These are phyloP conservation scores for Heterobasidion parviporum DNA, from an alignment of 1,284 basidiomycete species.

Conservation along the genomic window DNA sequence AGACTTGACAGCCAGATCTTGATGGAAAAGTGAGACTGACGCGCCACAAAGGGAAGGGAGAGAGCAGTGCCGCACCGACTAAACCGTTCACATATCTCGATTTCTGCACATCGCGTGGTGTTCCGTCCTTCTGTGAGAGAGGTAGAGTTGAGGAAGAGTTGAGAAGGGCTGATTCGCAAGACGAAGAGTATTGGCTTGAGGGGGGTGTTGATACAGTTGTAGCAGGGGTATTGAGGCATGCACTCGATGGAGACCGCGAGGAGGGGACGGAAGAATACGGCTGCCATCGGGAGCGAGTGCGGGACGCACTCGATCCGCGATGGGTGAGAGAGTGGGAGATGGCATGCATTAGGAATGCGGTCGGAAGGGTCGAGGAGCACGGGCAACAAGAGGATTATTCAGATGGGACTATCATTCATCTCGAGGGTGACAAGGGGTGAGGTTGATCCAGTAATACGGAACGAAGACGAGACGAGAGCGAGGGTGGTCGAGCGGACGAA, in stretches of 20 bases:
- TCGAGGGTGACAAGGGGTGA: background rate
- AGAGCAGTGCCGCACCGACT: conserved; percentile 47
- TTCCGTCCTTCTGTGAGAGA: conserved; percentile 27
- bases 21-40: conserved; percentile 10
- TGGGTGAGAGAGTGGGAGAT: conserved; percentile 56
- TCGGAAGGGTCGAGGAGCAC: conserved; percentile 17
- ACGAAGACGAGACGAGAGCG: background rate
- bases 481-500: background rate
- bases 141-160: conserved; percentile 18
- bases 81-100: conserved; percentile 56
- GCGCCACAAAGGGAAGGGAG: conserved; percentile 5
- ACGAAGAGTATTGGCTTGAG: conserved; percentile 23
- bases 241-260: conserved; percentile 34
- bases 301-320: conserved; percentile 57
- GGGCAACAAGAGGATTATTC: conserved; percentile 11
- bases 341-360: conserved; percentile 36
- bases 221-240: conserved; percentile 54
- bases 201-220: conserved; percentile 41
- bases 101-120: conserved; percentile 42
- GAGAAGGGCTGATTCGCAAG: conserved; percentile 28
- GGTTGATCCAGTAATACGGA: background rate
- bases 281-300: conserved; percentile 65
- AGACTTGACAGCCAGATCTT: conserved; percentile 71
- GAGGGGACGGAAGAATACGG: conserved; percentile 44
- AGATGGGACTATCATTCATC: conserved; percentile 8